Evolutionary conservation across 2,329 filamentous ascomycete species (phyloP).

Genomic region (Aspergillus aculeatus): DNA sequence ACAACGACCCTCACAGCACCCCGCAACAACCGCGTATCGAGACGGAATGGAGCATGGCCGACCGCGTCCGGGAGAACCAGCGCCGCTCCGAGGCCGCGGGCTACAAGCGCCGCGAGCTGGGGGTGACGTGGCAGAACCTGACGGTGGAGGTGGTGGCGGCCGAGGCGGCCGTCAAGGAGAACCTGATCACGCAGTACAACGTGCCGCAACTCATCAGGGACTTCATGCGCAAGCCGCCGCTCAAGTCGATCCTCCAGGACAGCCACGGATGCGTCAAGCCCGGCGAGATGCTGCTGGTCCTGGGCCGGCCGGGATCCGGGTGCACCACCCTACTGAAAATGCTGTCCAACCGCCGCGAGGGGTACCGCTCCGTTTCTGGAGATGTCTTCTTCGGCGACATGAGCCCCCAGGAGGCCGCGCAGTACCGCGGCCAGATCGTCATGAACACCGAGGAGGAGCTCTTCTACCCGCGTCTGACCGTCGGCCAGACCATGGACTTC

Average conservation of each 20-base stretch:
- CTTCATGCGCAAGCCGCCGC: conserved; percentile 53
- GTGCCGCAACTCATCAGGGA: conserved; percentile 53
- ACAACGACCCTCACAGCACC: background rate
- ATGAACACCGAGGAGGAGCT: conserved; percentile 55
- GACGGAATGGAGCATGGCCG: conserved; percentile 49
- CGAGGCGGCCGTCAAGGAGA: conserved; percentile 63
- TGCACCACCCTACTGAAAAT: conserved; percentile 70
- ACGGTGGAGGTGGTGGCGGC: conserved; percentile 62
- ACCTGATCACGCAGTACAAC: conserved; percentile 59
- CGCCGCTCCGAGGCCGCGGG: conserved; percentile 46
- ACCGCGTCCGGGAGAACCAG: conserved; percentile 45
- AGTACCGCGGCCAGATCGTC: conserved; percentile 57
- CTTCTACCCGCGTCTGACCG: conserved; percentile 52
- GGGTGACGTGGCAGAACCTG: conserved; percentile 63
- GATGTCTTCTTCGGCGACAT: conserved; percentile 57
- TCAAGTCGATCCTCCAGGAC: conserved; percentile 63
- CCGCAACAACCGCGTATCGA: conserved; percentile 25
- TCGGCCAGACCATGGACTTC: conserved; percentile 54
- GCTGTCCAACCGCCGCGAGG: conserved; percentile 61
- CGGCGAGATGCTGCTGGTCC: conserved; percentile 69
- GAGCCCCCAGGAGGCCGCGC: conserved; percentile 39
- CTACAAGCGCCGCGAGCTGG: conserved; percentile 52
- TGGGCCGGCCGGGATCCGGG: conserved; percentile 66
- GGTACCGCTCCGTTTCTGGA: conserved; percentile 58
- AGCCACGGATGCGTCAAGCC: conserved; percentile 67